Evolutionary conservation across 768 basidiomycete species (phyloP), one percentile per base, ranked within the genome.

Genomic region (Cystofilobasidium bisporidii): DNA sequence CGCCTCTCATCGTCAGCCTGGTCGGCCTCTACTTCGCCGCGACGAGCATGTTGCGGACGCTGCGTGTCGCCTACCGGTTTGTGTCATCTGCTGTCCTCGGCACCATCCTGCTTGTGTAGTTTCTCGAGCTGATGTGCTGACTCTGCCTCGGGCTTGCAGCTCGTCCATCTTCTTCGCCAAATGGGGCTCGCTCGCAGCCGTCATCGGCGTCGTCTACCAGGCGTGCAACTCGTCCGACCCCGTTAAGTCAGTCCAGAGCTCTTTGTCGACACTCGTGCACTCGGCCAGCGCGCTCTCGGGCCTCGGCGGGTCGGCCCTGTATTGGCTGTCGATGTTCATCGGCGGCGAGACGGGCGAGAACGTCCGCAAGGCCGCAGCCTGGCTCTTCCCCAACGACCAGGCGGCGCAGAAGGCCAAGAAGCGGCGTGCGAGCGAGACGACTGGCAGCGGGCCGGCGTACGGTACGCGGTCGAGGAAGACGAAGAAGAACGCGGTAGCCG

Each of bases 321-420:
- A 56, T 30, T 56, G 53, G 53, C 53, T 56, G 18, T 56, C 53
- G 53, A 56, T 56, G 53, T 56, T 56, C n/a, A 4, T 56, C 30
- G 53, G 53, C 26, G 53, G 53, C 12, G 53, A 56, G 53, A 56
- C 53, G 53, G 53, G 53, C 30, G 53, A 56, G 10, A 56, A 56
- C 53, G 53, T 56, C 6, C 53, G 53, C 15, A 56, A 56, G 53
- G 28, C 30, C 53, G 53, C 53, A 3, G 30, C 15, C 53, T 56
- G 30, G 26, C 28, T 56, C 9, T 56, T 56, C 53, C 30, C 53
- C 14, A 32, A 28, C 30, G 15, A 22, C 28, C 10, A 32, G 22
- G 30, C 43, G 8, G 5, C 17, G 17, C 15, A 56, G 53, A 2
- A 56, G 53, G 22, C 20, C 10, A 9, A 24, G 22, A 24, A 48